A percentile compares a stretch with the other conserved stretches of the same genome.
Conservation (phyloP, 2,329 filamentous ascomycete genomes). For the Trichophyton mentagrophytes region DNA sequence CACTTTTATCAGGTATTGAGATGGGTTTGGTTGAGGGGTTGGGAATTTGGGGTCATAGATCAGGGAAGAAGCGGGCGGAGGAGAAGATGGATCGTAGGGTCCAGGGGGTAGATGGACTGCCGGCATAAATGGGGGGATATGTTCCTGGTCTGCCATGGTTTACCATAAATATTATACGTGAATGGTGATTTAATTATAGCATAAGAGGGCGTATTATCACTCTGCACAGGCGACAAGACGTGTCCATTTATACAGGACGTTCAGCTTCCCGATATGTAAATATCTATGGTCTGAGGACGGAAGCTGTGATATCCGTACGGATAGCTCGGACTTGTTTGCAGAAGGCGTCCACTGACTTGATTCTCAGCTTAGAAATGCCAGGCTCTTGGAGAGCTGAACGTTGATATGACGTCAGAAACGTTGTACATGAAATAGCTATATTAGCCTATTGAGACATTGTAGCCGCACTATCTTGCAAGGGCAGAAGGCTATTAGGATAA, state of each 20-base stretch:
- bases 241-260: background rate
- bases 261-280: background rate
- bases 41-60: conserved; percentile 26
- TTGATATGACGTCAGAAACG: background rate
- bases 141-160: conserved; percentile 26
- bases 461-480: background rate
- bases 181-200: too few relatives aligned
- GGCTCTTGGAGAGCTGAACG: background rate
- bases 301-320: background rate
- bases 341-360: too few relatives aligned
- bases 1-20: conserved; percentile 33
- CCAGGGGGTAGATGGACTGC: conserved; percentile 26
- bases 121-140: conserved; percentile 27
- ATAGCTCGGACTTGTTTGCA: background rate
- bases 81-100: conserved; percentile 13
- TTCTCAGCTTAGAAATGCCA: too few relatives aligned
- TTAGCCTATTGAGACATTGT: background rate
- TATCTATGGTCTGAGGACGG: background rate
- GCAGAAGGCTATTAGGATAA: background rate
- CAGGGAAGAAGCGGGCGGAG: conserved; percentile 19
- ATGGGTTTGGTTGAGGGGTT: conserved; percentile 23
- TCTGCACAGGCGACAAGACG: background rate
- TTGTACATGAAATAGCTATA: background rate
- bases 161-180: background rate
- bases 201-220: background rate